Conservation (phyloP, 1,284 basidiomycete species). For the Boletus sp. region DNA sequence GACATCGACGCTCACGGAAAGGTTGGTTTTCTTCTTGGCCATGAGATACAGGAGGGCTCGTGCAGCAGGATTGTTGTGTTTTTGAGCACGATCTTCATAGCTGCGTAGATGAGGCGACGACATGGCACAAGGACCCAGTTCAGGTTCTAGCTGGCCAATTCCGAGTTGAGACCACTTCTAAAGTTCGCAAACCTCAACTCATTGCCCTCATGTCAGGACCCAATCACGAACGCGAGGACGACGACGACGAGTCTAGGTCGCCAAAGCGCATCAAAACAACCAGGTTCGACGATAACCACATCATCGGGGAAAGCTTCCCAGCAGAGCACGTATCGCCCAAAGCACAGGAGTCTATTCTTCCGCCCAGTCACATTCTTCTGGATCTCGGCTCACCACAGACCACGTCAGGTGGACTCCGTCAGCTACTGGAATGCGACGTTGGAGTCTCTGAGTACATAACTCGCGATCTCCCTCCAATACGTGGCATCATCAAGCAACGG, state of each 20-base stretch:
- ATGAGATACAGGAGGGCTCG: constrained; percentile 78
- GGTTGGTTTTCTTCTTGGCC: constrained; percentile 85
- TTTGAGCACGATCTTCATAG: constrained; percentile 63
- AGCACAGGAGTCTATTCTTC: constrained; percentile 44
- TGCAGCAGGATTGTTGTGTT: constrained; percentile 72
- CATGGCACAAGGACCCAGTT: constrained; percentile 40
- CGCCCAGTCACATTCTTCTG: constrained; percentile 67
- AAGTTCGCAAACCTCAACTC: not conserved
- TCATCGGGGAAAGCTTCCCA: constrained; percentile 7
- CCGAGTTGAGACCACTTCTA: not conserved
- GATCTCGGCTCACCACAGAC: constrained; percentile 51
- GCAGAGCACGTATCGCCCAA: constrained; percentile 4
- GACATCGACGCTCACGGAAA: constrained; percentile 95
- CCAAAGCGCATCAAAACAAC: constrained; percentile 57
- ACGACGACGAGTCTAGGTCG: constrained; percentile 42
- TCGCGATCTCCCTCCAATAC: constrained; percentile 64
- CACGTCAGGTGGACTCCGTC: constrained; percentile 44
- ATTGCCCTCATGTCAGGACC: constrained; percentile 28
- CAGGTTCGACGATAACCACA: constrained; percentile 19
- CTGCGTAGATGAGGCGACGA: constrained; percentile 43
- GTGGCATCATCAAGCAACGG: constrained; percentile 95
- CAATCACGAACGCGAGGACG: constrained; percentile 51
- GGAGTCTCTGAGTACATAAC: constrained; percentile 89
- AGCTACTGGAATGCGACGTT: constrained; percentile 78
- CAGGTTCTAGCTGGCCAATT: not conserved